A percentile compares a stretch with the other conserved stretches of the same genome.
Conservation (phyloP, 2,329 filamentous ascomycete species). For the Sporothrix schenckii region DNA sequence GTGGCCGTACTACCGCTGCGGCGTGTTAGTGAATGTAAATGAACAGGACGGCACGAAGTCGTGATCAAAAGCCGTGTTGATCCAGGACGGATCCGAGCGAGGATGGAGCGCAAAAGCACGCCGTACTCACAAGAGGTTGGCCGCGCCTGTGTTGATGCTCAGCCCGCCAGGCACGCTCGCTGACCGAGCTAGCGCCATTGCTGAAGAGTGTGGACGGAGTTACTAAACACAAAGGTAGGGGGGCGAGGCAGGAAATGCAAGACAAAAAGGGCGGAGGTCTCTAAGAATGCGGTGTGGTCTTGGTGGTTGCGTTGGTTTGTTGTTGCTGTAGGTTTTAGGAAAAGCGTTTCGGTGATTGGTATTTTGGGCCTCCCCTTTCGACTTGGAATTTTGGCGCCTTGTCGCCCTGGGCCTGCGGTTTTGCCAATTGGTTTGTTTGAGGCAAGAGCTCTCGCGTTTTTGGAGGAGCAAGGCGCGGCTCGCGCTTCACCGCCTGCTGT, state of each 20-base stretch:
- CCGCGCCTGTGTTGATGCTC: slow-evolving; percentile 65
- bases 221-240: neutral
- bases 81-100: neutral
- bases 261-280: neutral
- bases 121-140: slow-evolving; percentile 57
- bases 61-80: neutral
- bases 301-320: slow-evolving; percentile 11
- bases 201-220: neutral
- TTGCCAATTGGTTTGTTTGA: neutral
- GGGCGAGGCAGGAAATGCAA: neutral
- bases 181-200: slow-evolving; percentile 59
- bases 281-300: slow-evolving; percentile 15
- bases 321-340: slow-evolving; percentile 11
- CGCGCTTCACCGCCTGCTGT: slow-evolving; percentile 22
- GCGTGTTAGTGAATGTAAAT: neutral
- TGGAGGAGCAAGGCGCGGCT: neutral
- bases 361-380: neutral
- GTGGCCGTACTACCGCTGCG: slow-evolving; percentile 33
- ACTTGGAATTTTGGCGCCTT: slow-evolving; percentile 19
- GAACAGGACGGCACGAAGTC: slow-evolving; percentile 47
- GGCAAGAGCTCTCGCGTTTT: slow-evolving; percentile 18
- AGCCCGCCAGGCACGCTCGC: slow-evolving; percentile 63
- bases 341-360: neutral
- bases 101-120: neutral
- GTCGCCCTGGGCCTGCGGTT: neutral